Conservation (phyloP, 768 basidiomycete genomes). For the Tephrocybe sp. region DNA sequence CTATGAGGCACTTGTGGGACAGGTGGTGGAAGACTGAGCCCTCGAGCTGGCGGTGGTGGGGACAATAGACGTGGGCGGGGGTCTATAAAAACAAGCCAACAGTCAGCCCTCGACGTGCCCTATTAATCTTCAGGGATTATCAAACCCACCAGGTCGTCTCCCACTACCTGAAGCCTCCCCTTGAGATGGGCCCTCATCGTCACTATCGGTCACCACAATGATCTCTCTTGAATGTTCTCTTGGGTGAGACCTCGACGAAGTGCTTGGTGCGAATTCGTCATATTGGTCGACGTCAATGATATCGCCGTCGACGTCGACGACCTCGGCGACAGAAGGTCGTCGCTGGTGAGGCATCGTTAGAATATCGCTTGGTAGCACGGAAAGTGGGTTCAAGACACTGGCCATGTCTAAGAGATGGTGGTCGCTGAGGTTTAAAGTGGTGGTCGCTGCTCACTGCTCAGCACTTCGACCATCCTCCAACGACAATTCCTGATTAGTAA, state of each 20-base stretch:
- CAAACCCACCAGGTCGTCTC: constrained; percentile 15
- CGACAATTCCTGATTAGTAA: constrained; percentile 10
- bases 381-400: constrained; percentile 26
- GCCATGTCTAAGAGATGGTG: constrained; percentile 29
- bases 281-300: constrained; percentile 45
- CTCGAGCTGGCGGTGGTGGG: constrained; percentile 42
- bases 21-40: constrained; percentile 45
- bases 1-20: constrained; percentile 51
- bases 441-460: constrained; percentile 1
- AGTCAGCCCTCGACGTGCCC: constrained; percentile 7
- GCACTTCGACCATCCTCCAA: neutral
- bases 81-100: neutral
- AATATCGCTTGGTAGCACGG: constrained; percentile 20
- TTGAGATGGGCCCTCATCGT: constrained; percentile 31
- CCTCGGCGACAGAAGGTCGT: constrained; percentile 32
- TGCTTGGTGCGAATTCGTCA: constrained; percentile 22
- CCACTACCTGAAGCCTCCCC: constrained; percentile 7
- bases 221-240: constrained; percentile 27
- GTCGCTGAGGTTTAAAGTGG: constrained; percentile 22
- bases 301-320: constrained; percentile 41
- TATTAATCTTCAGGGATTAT: too few species aligned
- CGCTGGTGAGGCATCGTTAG: constrained; percentile 17
- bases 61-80: constrained; percentile 30
- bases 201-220: constrained; percentile 36
- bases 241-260: constrained; percentile 14